Evolutionary conservation across 345 rosid genomes (phyloP), one percentile per base, ranked within the genome.

Genomic region (Cochlearia excelsa): DNA sequence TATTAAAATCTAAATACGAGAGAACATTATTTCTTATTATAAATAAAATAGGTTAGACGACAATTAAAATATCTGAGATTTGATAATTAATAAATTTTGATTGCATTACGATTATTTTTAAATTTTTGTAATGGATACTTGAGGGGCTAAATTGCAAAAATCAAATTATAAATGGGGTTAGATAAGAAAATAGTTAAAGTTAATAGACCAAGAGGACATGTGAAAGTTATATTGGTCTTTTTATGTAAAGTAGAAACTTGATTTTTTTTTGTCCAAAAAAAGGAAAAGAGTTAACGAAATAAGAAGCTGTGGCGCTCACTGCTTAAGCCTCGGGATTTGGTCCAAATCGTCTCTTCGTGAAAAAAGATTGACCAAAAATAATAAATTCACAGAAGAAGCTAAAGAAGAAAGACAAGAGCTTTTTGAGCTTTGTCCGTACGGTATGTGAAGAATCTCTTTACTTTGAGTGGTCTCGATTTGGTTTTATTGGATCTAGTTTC

Each of bases 311-410:
- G 57, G 77, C 58, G 52, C 69, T 54, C 10, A 59, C 33, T 35
- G 64, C 48, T 38, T 23, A 40, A 43, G 67, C 62, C 59, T 55
- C 28, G 65, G 78, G 74, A 70, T 77, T 75, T 63, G 59, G 62
- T 66, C 69, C 65, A 67, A 16, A 9, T 59, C 68, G 59, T 77
- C 65, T 58, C 52, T 59, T 53, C 5, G 35, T 39, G 34, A 44
- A n/a, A 34, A 62, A 40, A 50, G 57, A 28, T 59, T 74, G 71
- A 61, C 74, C 75, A 50, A 30, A 45, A 63, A 16, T 3, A 2
- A 2, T 3, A 37, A 8, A 10, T 30, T 30, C 41, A 40, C 34
- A 10, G 33, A 23, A 56, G 38, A 39, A 33, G 45, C 56, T 59
- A 26, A 43, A 47, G 67, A 37, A 6, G 40, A 50, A 9, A 16